These are phyloP conservation scores for Singerocomus inundabilis DNA, from an alignment of 1,284 basidiomycete genomes.

Conservation along the genomic window DNA sequence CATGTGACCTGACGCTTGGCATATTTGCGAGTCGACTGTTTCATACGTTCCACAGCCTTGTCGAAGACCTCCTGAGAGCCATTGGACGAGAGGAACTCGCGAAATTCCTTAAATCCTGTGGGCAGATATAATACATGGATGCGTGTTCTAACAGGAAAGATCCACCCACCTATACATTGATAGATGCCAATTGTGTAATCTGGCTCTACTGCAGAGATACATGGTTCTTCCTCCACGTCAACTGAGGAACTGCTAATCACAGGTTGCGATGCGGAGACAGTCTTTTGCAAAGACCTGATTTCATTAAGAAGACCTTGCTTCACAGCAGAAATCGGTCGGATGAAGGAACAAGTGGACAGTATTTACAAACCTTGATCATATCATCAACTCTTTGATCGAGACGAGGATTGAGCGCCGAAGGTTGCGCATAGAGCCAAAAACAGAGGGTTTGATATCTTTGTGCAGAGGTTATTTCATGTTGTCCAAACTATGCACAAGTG, in stretches of 20 bases:
- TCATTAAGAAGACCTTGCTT: constrained; percentile 86
- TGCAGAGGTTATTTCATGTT: not conserved
- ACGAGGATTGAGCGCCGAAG: constrained; percentile 60
- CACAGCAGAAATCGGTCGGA: constrained; percentile 12
- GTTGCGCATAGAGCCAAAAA: constrained; percentile 90
- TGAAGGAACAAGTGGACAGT: not conserved
- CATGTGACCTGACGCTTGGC: constrained; percentile 91
- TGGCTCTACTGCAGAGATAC: constrained; percentile 16
- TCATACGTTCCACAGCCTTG: constrained; percentile 76
- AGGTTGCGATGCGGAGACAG: constrained; percentile 28
- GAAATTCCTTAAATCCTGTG: constrained; percentile 89
- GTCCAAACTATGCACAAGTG: not conserved
- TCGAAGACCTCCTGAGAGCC: constrained; percentile 48
- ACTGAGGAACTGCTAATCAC: not conserved
- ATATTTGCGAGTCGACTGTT: constrained; percentile 87
- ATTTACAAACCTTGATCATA: constrained; percentile 76
- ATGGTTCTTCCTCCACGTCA: not conserved
- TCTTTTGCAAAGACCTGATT: constrained; percentile 54
- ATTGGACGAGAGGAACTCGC: constrained; percentile 53
- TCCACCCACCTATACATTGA: constrained; percentile 81
- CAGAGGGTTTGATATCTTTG: constrained; percentile 79
- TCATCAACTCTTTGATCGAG: constrained; percentile 82
- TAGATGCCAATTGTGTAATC: constrained; percentile 86
- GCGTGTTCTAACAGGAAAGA: not conserved
- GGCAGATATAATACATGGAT: not conserved